Percentiles rank a stretch among this genome's conserved stretches.
Conservation (phyloP, 495 filamentous ascomycete genomes). For the Aspergillus wentii region DNA sequence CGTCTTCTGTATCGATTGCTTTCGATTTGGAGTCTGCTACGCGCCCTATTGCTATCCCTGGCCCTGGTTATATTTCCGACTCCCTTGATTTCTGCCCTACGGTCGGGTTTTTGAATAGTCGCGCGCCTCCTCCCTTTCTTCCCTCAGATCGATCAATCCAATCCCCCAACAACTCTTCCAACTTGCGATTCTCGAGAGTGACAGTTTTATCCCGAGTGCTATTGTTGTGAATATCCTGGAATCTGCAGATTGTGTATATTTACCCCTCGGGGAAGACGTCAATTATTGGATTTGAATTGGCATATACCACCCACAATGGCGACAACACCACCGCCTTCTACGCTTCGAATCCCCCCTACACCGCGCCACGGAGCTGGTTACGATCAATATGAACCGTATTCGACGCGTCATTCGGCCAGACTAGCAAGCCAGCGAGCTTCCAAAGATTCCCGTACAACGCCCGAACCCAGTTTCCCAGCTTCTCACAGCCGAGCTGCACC, state of each 20-base stretch:
- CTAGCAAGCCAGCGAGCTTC: slow-evolving; percentile 36
- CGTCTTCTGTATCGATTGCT: not conserved
- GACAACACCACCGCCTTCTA: slow-evolving; percentile 58
- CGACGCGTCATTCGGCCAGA: slow-evolving; percentile 44
- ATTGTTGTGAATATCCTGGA: no score
- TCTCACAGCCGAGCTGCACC: slow-evolving; percentile 8
- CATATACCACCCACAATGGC: slow-evolving; percentile 38
- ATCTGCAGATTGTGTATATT: not conserved
- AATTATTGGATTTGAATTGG: no score
- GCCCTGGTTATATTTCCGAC: no score
- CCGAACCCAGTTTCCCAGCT: slow-evolving; percentile 27
- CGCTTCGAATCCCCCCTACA: slow-evolving; percentile 63
- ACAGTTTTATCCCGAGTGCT: not conserved
- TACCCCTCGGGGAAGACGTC: not conserved
- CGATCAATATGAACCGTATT: slow-evolving; percentile 68
- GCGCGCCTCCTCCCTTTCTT: slow-evolving; percentile 13
- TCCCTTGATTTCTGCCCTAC: slow-evolving; percentile 8
- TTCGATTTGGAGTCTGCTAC: not conserved
- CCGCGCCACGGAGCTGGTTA: slow-evolving; percentile 64
- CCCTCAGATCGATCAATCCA: slow-evolving; percentile 7
- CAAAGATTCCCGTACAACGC: slow-evolving; percentile 29
- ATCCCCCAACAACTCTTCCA: not conserved
- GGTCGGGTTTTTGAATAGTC: slow-evolving; percentile 9
- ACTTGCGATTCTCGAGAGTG: no score
- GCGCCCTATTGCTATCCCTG: not conserved